Base-by-base conservation (phyloP, 768 basidiomycete species). In the Coprinopsis cinerea region DNA sequence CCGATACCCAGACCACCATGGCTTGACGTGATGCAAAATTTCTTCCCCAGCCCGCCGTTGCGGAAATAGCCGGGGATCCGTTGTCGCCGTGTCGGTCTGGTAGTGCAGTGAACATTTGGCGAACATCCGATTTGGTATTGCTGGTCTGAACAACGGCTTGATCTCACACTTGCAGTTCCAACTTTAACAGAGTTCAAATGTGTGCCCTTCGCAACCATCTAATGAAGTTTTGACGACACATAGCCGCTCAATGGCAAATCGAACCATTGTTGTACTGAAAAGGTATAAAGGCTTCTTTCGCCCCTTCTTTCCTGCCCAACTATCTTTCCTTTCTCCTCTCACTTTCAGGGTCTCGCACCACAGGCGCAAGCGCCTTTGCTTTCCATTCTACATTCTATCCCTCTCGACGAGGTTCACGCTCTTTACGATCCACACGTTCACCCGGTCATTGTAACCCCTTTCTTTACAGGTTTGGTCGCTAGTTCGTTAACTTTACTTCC, bases 371-470 rank as follows among this genome's bases (percentile, higher is more conserved):
- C 50, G 44, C 50, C 27, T 37, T 7, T 34, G 18, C 32, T 25
- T 43, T 42, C n/a, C n/a, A n/a, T n/a, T 18, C 28, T 15, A 34
- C 18, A 18, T 44, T 47, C 30, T 44, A 18, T 20, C 23, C 55
- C 55, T 56, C 55, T 56, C n/a, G 55, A 56, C 28, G 55, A 53
- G 55, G 55, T 14, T 40, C 35, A 34, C 44, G 5, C 45, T 48
- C 46, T 20, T 30, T 28, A n/a, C n/a, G n/a, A n/a, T 37, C 17
- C 11, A 10, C 35, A 20, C 46, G 17, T 25, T 3, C 11, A 18
- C 28, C 11, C n/a, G 25, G 3, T 17, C 25, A 26, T 4, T 27
- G 32, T 3, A 22, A 23, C 15, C 24, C 11, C n/a, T 35, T 35
- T 20, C 14, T 35, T 35, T 11, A 13, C n/a, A 22, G 30, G 30